phyloP scores from a whole-genome alignment of 768 basidiomycete species.

The Pisolithus microcarpus region DNA sequence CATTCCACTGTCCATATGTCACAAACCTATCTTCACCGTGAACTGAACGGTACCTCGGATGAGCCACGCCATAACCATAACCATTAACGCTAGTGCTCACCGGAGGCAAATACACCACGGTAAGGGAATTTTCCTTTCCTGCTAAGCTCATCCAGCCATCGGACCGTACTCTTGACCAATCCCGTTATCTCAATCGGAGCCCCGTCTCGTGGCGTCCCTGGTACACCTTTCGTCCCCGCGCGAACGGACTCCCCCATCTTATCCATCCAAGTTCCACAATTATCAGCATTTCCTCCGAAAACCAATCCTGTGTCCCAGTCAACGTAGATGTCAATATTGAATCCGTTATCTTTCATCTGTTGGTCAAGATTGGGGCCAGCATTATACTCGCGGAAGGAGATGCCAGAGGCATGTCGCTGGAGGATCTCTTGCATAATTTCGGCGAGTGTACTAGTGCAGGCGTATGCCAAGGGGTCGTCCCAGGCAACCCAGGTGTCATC shows the following conservation, averaged over 20 bases:
- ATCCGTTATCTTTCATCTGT: conserved; percentile 92
- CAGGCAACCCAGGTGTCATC: conserved; percentile 93
- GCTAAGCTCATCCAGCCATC: conserved; percentile 76
- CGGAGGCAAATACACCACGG: conserved; percentile 73
- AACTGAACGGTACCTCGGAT: conserved; percentile 38
- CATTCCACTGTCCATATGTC: conserved; percentile 86
- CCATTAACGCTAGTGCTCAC: conserved; percentile 40
- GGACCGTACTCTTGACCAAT: conserved; percentile 82
- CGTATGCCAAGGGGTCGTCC: conserved; percentile 80
- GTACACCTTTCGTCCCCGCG: conserved; percentile 90
- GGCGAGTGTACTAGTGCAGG: conserved; percentile 76
- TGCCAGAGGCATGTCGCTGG: conserved; percentile 88
- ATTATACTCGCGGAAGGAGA: conserved; percentile 92
- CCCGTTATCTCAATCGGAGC: conserved; percentile 96
- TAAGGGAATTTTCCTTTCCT: conserved; percentile 71
- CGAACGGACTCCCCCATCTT: conserved; percentile 94
- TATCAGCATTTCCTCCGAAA: conserved; percentile 75
- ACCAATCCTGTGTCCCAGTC: conserved; percentile 94
- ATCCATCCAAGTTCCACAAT: conserved; percentile 98
- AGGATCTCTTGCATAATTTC: conserved; percentile 95
- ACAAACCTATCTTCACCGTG: conserved; percentile 60
- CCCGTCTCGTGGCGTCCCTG: conserved; percentile 95
- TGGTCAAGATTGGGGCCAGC: conserved; percentile 95
- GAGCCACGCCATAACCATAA: not conserved
- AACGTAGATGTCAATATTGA: conserved; percentile 88